These are phyloP conservation scores for Schizophyllum commune DNA, from an alignment of 1,284 basidiomycete species.

Conservation along the genomic window DNA sequence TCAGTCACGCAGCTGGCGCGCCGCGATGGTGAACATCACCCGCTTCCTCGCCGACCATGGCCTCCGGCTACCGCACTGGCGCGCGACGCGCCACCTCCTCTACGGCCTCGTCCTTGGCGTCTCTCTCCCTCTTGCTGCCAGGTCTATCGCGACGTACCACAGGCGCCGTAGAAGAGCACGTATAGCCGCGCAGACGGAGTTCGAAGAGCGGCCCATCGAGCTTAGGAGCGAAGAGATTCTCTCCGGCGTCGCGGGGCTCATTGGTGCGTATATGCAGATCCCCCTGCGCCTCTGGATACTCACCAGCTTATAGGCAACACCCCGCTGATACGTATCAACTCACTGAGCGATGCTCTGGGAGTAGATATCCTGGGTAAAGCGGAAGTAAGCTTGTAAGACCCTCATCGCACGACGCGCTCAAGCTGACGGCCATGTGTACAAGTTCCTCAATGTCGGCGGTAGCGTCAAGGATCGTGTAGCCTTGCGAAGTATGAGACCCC, in stretches of 20 bases:
- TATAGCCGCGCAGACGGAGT: slow-evolving; percentile 15
- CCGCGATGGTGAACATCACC: neutral
- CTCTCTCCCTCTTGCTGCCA: slow-evolving; percentile 10
- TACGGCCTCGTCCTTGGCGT: slow-evolving; percentile 10
- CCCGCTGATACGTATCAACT: slow-evolving; percentile 87
- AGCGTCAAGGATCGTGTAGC: slow-evolving; percentile 98
- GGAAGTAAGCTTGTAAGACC: slow-evolving; percentile 46
- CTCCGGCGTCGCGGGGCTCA: slow-evolving; percentile 71
- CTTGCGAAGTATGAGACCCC: slow-evolving; percentile 60
- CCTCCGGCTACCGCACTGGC: neutral
- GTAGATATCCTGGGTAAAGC: slow-evolving; percentile 96
- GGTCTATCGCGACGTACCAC: slow-evolving; percentile 9
- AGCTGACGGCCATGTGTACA: neutral
- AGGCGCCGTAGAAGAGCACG: slow-evolving; percentile 9
- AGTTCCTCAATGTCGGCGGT: slow-evolving; percentile 96
- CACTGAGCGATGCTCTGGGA: slow-evolving; percentile 83
- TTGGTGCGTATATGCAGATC: slow-evolving; percentile 45
- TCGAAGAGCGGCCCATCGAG: slow-evolving; percentile 62
- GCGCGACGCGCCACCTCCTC: neutral
- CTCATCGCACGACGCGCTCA: neutral
- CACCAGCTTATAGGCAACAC: slow-evolving; percentile 69
- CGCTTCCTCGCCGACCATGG: neutral
- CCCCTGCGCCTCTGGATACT: neutral
- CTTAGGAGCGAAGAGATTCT: slow-evolving; percentile 70
- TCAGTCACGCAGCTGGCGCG: neutral